Evolutionary conservation across 495 filamentous ascomycete genomes (phyloP), one percentile per base, ranked within the genome.

Genomic region (Xylaria cubensis): DNA sequence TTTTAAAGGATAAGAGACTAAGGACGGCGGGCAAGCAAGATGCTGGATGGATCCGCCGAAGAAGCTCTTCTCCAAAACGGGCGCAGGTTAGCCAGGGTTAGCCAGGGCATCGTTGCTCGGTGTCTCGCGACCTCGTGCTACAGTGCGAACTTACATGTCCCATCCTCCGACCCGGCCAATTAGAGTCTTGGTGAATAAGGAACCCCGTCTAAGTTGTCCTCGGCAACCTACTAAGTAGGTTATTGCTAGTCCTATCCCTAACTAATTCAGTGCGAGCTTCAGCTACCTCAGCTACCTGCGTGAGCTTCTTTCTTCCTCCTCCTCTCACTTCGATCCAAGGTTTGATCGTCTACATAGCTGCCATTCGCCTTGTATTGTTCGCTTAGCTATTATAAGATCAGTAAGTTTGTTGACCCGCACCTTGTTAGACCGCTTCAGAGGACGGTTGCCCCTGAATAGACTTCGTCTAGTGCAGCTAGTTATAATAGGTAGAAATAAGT

Each of bases 31-130:
- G 70, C 70, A 71, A 75, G 70, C 70, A 71, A 75, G 70, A 69
- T 69, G 61, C 64, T 72, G 64, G 66, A 55, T 73, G 69, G 75
- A 66, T 74, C 70, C 72, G 69, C 75, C 77, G 82, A 76, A 79
- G 76, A 78, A 80, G 80, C 82, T 82, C 80, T 84, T 77, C 82
- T 78, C 77, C 73, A 64, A 72, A 65, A 66, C 55, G 63, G 70
- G 70, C 51, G 63, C 70, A 58, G 44, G 51, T 67, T 26, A 34
- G 64, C 58, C 29, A 39, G 32, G 58, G 24, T 17, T 34, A 36
- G 55, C 51, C 46, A 50, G 67, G 36, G 44, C 26, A 50, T 51
- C 24, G 36, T 24, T 26, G 69, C 63, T 72, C 70, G 70, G 69
- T 55, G 68, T 72, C 70, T 72, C 70, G 70, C 70, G 70, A 72